Base-by-base conservation (phyloP, 2,329 filamentous ascomycete species). In the Microcyclospora pomicola region DNA sequence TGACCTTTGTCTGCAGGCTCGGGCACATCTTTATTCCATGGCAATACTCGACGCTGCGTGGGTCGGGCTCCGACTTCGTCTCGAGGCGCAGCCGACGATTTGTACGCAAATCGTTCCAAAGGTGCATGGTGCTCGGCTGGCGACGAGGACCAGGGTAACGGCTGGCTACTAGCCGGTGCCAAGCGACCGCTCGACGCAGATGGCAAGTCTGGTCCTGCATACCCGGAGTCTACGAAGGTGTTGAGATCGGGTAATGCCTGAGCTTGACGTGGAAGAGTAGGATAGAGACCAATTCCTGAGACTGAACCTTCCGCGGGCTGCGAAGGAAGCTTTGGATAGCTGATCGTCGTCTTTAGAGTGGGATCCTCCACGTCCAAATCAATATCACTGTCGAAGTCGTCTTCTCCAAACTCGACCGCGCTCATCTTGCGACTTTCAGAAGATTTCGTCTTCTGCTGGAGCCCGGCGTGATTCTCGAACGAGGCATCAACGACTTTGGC, bases 301-400 rank as follows among this genome's bases (percentile, higher is more conserved):
- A 16, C 30, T 41, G 27, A 31, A 3, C 34, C 29, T 30, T 42
- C 14, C 27, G 36, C 16, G 28, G 35, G 35, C 13, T 48, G 44
- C 35, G 47, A 42, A n/a, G 62, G 56, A 12, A 66, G 51, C 9
- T 53, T 55, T 1, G 65, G 64, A 36, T 68, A 67, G 16, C 48
- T 51, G 14, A 67, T 55, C 2, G 56, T 56, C 30, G 50, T 54
- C 46, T 63, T 66, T 2, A 71, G 64, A 1, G 65, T 59, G 0
- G 77, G 75, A 41, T 75, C 69, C 41, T 82, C 70, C 36, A 77
- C 71, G 44, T 86, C 82, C 15, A 93, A 66, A 39, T 85, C 73
- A 14, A 79, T 71, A 49, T 94, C 86, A 54, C 88, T 82, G 50
- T 85, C 84, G 48, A 93, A 91, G 53, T 94, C 87, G 49, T 88